Base-by-base conservation (phyloP, 2,329 filamentous ascomycete genomes). In the Esteya vermicola region DNA sequence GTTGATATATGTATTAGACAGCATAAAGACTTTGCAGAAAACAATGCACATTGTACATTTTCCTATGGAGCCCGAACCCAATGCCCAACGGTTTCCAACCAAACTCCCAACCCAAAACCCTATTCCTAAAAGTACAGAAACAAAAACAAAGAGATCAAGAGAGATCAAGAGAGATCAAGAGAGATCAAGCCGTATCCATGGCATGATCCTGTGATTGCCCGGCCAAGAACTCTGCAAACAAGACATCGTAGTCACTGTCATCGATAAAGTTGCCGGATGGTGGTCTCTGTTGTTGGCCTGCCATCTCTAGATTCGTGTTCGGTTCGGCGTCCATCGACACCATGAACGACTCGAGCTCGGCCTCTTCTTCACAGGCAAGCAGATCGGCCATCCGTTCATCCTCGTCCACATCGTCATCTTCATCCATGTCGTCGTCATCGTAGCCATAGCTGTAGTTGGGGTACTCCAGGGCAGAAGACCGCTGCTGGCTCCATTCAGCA, bases 161-260 rank as follows among this genome's bases (percentile, higher is more conserved):
- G n/a, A 28, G n/a, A 10, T n/a, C n/a, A n/a, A n/a, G n/a, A n/a
- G n/a, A n/a, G n/a, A n/a, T 23, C 33, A 16, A 16, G 6, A 13
- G n/a, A 39, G 13, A 25, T 55, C 48, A 66, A 26, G 61, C 61
- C 54, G 66, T 60, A 41, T 73, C 69, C 59, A 69, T 70, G 28
- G 64, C 45, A 16, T 44, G 40, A 5, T 18, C 56, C 57, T 19
- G 57, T 13, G 57, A 51, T 36, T 67, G 60, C 44, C 66, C 58
- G n/a, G 69, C 63, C 38, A 75, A 56, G 28, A 83, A 54, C 48
- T 84, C 75, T 62, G 74, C 71, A 53, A 94, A 79, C 9, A 78
- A 56, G 35, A 65, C 59, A 46, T 79, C 75, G 49, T 77, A 79
- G 33, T 77, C 73, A 13, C 68, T 68, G 34, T 77, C 72, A 39